These are phyloP conservation scores for Starmerella stellata DNA, from an alignment of 805 yeast species.

Conservation along the genomic window DNA sequence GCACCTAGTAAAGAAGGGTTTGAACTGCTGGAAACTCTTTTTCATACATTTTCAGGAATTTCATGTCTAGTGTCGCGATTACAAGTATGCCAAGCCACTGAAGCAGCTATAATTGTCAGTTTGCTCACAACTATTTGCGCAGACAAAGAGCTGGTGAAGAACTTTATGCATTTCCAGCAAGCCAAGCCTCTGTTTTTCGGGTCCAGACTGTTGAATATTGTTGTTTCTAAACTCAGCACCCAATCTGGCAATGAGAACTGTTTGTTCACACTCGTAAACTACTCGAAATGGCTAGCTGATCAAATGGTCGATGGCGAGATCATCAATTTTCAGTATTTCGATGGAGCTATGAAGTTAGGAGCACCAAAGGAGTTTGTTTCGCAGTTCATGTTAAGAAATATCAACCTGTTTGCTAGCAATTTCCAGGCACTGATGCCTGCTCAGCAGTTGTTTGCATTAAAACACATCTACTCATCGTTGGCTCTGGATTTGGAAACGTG, in stretches of 20 bases:
- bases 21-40: background rate
- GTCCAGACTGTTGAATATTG: constrained; percentile 8
- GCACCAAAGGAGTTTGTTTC: constrained; percentile 9
- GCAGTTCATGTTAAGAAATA: constrained; percentile 2
- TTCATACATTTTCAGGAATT: constrained; percentile 8
- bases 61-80: constrained; percentile 7
- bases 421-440: constrained; percentile 6
- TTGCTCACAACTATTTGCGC: constrained; percentile 3
- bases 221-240: background rate
- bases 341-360: constrained; percentile 16
- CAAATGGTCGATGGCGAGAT: constrained; percentile 6
- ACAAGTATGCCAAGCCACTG: constrained; percentile 1
- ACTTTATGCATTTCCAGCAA: background rate
- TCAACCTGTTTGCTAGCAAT: constrained; percentile 1
- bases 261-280: constrained; percentile 1
- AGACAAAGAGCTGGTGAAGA: background rate
- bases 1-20: background rate
- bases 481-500: constrained; percentile 7
- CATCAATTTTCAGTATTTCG: constrained; percentile 11
- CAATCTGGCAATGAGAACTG: constrained; percentile 13
- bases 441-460: constrained; percentile 11
- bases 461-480: background rate
- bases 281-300: constrained; percentile 15
- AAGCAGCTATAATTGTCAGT: background rate
- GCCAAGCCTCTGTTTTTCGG: constrained; percentile 9